Percentiles rank a stretch among this genome's conserved stretches.
Conservation (phyloP, 164 flowering plant species). For the Liquidambar formosana region DNA sequence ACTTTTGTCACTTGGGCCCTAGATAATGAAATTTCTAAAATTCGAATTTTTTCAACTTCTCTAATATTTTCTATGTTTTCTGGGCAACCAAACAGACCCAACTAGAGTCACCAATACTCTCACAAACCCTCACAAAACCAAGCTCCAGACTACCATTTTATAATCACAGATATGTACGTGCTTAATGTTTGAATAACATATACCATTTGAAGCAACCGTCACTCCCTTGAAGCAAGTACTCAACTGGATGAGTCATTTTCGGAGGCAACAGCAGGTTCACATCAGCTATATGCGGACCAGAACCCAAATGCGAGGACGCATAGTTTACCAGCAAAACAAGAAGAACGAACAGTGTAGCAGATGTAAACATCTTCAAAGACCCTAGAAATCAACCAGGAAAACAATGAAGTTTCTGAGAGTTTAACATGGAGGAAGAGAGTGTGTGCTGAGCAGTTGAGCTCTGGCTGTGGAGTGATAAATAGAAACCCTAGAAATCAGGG, state of each 20-base stretch:
- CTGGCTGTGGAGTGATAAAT: constrained; percentile 4
- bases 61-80: no score
- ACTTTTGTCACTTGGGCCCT: no score
- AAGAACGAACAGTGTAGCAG: constrained; percentile 1
- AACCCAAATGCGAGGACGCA: constrained; percentile 27
- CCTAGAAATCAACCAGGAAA: neutral
- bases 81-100: no score
- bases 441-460: neutral
- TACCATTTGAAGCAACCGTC: constrained; percentile 98
- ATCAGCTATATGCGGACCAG: constrained; percentile 93
- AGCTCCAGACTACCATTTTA: no score
- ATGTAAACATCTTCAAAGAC: constrained; percentile 19
- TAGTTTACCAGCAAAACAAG: constrained; percentile 5
- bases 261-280: constrained; percentile 91
- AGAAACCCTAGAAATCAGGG: constrained; percentile 11
- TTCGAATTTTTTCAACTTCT: no score
- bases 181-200: neutral
- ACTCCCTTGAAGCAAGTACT: constrained; percentile 80
- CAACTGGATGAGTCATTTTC: constrained; percentile 82
- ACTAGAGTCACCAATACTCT: no score
- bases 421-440: neutral
- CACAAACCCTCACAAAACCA: no score
- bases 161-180: no score
- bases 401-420: neutral
- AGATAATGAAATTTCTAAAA: no score